phyloP scores from a whole-genome alignment of 805 yeast genomes.

The Nakazawaea holstii region DNA sequence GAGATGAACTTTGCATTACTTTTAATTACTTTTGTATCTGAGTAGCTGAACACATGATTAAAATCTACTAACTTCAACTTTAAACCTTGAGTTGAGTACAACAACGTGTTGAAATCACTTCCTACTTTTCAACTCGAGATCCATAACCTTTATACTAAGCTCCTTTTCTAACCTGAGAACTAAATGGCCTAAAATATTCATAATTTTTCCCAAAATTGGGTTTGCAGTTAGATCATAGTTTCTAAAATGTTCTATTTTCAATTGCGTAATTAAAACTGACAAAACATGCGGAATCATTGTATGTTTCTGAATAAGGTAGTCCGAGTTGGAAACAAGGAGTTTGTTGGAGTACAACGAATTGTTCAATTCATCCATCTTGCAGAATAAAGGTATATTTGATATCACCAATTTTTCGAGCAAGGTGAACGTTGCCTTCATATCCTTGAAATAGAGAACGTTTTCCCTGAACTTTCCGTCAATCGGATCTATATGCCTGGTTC shows the following conservation, averaged over 20 bases:
- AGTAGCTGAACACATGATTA: too few species aligned
- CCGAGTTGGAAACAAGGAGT: too few species aligned
- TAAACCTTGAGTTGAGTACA: neutral
- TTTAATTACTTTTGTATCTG: too few species aligned
- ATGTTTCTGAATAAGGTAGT: neutral
- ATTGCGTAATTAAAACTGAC: neutral
- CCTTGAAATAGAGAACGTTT: neutral
- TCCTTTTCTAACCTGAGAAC: slow-evolving; percentile 2
- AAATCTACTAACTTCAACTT: too few species aligned
- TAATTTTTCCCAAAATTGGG: slow-evolving; percentile 2
- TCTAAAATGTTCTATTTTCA: neutral
- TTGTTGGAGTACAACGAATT: neutral
- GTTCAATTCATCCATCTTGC: neutral
- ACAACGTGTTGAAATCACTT: neutral
- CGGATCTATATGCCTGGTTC: neutral
- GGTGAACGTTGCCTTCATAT: neutral
- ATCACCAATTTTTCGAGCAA: slow-evolving; percentile 1
- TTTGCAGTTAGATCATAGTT: slow-evolving; percentile 1
- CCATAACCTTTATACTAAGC: neutral
- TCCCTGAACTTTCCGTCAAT: neutral
- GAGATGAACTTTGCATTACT: too few species aligned
- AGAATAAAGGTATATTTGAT: neutral
- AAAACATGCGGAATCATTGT: slow-evolving; percentile 5
- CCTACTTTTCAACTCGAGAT: neutral
- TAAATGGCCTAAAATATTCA: neutral